phyloP scores from a whole-genome alignment of 306 rosid genomes.

The Citrullus mucosospermus region DNA sequence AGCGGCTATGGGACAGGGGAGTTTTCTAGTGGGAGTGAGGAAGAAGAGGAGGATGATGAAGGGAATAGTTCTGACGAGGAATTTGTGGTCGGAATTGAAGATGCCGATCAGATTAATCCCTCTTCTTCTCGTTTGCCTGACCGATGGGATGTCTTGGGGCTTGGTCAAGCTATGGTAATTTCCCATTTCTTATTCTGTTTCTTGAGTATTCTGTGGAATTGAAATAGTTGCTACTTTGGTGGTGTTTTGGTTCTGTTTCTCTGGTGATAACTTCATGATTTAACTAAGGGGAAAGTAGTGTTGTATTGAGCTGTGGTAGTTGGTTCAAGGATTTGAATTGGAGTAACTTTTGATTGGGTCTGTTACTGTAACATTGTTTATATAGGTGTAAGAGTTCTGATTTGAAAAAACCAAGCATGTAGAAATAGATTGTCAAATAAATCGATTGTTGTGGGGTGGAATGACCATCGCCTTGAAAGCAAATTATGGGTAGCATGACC shows the following conservation, averaged over 20 bases:
- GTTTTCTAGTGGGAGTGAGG: slow-evolving; percentile 17
- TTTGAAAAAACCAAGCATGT: neutral
- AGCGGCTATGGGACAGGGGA: neutral
- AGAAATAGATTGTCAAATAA: too few species aligned
- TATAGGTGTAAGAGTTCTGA: neutral
- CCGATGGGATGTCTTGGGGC: slow-evolving; percentile 89
- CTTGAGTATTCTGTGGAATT: neutral
- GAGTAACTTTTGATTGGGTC: neutral
- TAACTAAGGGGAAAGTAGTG: neutral
- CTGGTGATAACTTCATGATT: neutral
- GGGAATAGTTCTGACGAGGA: slow-evolving; percentile 14
- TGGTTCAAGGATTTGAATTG: neutral
- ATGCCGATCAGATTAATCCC: slow-evolving; percentile 12
- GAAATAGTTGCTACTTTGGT: neutral
- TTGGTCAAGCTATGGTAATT: slow-evolving; percentile 95
- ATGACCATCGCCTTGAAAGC: too few species aligned
- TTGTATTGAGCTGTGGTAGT: neutral
- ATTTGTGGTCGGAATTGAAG: neutral
- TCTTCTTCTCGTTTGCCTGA: slow-evolving; percentile 38
- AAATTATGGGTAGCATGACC: too few species aligned
- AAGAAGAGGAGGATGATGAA: slow-evolving; percentile 15
- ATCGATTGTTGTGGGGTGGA: too few species aligned
- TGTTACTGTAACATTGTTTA: neutral
- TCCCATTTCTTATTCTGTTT: neutral
- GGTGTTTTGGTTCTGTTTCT: neutral